phyloP scores from a whole-genome alignment of 2,329 filamentous ascomycete genomes.

The Colletotrichum paranaense region DNA sequence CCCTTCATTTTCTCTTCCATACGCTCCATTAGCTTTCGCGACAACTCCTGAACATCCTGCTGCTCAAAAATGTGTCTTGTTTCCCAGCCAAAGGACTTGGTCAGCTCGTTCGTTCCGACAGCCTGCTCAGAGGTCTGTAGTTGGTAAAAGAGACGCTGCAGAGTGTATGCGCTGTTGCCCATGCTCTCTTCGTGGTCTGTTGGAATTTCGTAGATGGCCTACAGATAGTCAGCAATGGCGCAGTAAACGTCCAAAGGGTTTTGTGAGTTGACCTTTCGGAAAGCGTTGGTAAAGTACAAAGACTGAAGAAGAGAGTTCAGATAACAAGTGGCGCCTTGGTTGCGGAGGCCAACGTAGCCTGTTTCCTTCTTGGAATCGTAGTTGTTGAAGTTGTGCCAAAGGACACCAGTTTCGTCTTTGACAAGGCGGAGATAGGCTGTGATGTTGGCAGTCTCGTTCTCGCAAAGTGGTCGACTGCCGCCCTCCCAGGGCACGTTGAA shows the following conservation, averaged over 20 bases:
- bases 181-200: slow-evolving; percentile 86
- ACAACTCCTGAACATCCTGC: slow-evolving; percentile 97
- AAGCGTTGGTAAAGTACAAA: slow-evolving; percentile 89
- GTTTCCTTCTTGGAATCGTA: slow-evolving; percentile 99
- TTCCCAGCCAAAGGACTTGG: slow-evolving; percentile 98
- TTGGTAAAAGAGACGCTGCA: slow-evolving; percentile 95
- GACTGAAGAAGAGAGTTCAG: slow-evolving; percentile 87
- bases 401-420: slow-evolving; percentile 86
- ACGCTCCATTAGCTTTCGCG: slow-evolving; percentile 95
- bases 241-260: background rate
- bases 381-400: slow-evolving; percentile 93
- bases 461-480: slow-evolving; percentile 75
- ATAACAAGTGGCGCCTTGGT: slow-evolving; percentile 94
- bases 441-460: slow-evolving; percentile 81
- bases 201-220: slow-evolving; percentile 97
- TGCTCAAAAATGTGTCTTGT: slow-evolving; percentile 98
- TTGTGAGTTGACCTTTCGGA: slow-evolving; percentile 78
- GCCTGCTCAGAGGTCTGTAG: slow-evolving; percentile 87
- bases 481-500: slow-evolving; percentile 84
- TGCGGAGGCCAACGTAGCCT: slow-evolving; percentile 94
- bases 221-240: slow-evolving; percentile 23
- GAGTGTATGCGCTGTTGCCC: slow-evolving; percentile 89
- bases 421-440: slow-evolving; percentile 86
- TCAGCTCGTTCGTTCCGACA: slow-evolving; percentile 92
- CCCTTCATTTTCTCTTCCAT: slow-evolving; percentile 99